phyloP scores from a whole-genome alignment of 805 yeast genomes.

The Candida ascalaphidarum region DNA sequence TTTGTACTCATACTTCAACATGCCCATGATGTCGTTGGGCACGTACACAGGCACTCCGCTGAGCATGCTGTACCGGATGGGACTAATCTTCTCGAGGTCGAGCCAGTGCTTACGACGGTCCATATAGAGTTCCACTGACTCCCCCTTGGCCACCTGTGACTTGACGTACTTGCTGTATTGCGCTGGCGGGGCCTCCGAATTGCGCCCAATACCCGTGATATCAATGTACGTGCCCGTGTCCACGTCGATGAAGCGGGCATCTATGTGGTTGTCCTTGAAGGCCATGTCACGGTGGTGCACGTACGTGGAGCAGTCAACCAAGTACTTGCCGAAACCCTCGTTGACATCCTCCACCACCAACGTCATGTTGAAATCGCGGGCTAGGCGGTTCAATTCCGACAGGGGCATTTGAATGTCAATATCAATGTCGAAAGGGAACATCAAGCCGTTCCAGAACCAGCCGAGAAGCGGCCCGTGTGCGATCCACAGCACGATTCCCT shows the following conservation, averaged over 20 bases:
- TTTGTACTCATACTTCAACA: slow-evolving; percentile 5
- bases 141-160: slow-evolving; percentile 9
- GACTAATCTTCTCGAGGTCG: slow-evolving; percentile 10
- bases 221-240: slow-evolving; percentile 9
- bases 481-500: slow-evolving; percentile 6
- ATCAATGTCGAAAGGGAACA: slow-evolving; percentile 9
- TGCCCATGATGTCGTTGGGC: slow-evolving; percentile 4
- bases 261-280: slow-evolving; percentile 10
- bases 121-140: slow-evolving; percentile 16
- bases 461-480: slow-evolving; percentile 8
- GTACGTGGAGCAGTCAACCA: slow-evolving; percentile 23
- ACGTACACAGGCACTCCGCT: slow-evolving; percentile 6
- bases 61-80: slow-evolving; percentile 3
- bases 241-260: slow-evolving; percentile 9
- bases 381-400: slow-evolving; percentile 5
- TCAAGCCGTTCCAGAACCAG: slow-evolving; percentile 10
- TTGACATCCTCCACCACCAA: slow-evolving; percentile 7
- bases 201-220: slow-evolving; percentile 6
- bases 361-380: slow-evolving; percentile 6
- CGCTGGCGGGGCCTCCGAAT: slow-evolving; percentile 9
- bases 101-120: slow-evolving; percentile 26
- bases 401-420: slow-evolving; percentile 9
- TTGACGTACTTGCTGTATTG: slow-evolving; percentile 11
- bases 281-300: slow-evolving; percentile 22
- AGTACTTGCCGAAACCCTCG: slow-evolving; percentile 14